Conservation (phyloP, 2,329 filamentous ascomycete species). For the Talaromyces piceae region DNA sequence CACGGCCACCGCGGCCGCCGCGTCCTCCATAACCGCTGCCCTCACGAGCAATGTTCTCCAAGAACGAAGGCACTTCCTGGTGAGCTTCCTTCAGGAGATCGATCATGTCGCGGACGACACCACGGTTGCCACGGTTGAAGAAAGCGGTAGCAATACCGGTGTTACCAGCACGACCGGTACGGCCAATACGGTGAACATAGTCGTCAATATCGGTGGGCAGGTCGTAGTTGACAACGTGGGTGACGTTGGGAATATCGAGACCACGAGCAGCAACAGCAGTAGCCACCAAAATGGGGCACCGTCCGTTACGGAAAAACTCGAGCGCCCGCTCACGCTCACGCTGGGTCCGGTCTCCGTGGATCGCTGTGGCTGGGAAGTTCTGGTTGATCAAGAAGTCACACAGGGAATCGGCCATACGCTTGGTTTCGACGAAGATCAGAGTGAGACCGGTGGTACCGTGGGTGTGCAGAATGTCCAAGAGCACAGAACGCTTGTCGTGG, state of each 20-base stretch:
- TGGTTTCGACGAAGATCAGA: slow-evolving; percentile 97
- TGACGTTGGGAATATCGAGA: slow-evolving; percentile 93
- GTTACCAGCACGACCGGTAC: slow-evolving; percentile 99
- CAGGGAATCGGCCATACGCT: slow-evolving; percentile 97
- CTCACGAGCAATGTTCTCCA: slow-evolving; percentile 96
- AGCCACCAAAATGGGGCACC: slow-evolving; percentile 92
- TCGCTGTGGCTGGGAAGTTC: slow-evolving; percentile 94
- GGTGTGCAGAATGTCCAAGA: slow-evolving; percentile 94
- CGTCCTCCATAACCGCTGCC: slow-evolving; percentile 71
- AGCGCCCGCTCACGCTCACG: slow-evolving; percentile 96
- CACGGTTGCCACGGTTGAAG: slow-evolving; percentile 99
- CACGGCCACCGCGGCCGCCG: slow-evolving; percentile 66
- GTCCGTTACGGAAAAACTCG: slow-evolving; percentile 93
- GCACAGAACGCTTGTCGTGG: slow-evolving; percentile 91
- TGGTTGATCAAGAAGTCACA: slow-evolving; percentile 99
- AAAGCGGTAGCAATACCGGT: slow-evolving; percentile 97
- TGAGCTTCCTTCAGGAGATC: slow-evolving; percentile 99
- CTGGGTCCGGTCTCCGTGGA: slow-evolving; percentile 97
- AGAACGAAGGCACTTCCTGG: slow-evolving; percentile 88
- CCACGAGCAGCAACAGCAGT: slow-evolving; percentile 90
- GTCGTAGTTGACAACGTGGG: slow-evolving; percentile 98
- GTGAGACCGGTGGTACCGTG: slow-evolving; percentile 76
- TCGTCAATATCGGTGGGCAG: slow-evolving; percentile 98
- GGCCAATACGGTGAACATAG: slow-evolving; percentile 98
- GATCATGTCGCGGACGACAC: slow-evolving; percentile 90